phyloP scores from a whole-genome alignment of 352 stramenopile species.

The Phytopythium mirpurense region DNA sequence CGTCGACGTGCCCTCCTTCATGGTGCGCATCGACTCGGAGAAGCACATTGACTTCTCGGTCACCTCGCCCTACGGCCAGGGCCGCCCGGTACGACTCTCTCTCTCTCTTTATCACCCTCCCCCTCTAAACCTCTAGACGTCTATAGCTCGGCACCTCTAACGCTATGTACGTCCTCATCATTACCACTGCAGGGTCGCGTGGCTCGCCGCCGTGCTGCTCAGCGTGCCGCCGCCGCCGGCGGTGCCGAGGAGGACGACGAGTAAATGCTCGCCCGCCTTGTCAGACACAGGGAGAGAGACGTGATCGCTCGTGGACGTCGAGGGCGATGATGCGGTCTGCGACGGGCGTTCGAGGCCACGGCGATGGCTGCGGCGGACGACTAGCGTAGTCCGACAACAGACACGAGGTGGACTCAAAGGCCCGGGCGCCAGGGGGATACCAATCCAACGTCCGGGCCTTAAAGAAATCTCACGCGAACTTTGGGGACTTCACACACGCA shows the following conservation, averaged over 20 bases:
- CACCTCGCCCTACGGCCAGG: slow-evolving; percentile 97
- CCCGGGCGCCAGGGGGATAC: background rate
- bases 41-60: slow-evolving; percentile 99
- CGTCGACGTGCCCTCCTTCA: slow-evolving; percentile 98
- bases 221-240: slow-evolving; percentile 88
- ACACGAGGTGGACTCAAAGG: slow-evolving; percentile 6
- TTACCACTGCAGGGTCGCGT: slow-evolving; percentile 94
- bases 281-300: background rate
- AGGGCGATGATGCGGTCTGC: slow-evolving; percentile 1
- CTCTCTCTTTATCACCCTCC: slow-evolving; percentile 1
- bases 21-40: slow-evolving; percentile 97
- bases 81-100: slow-evolving; percentile 70
- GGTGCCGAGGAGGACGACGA: slow-evolving; percentile 83
- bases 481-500: slow-evolving; percentile 52
- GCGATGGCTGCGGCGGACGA: background rate
- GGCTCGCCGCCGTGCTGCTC: slow-evolving; percentile 91
- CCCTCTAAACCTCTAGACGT: no score
- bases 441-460: slow-evolving; percentile 11
- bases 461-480: slow-evolving; percentile 86
- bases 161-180: no score
- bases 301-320: slow-evolving; percentile 1
- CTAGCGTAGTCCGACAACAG: slow-evolving; percentile 1
- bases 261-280: slow-evolving; percentile 39
- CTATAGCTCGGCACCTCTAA: no score
- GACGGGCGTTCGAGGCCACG: background rate